Percentiles rank a stretch among this genome's conserved stretches.
These are phyloP conservation scores for Cryptosporidium xiaoi DNA, from an alignment of 169 alveolate species.

Conservation along the genomic window DNA sequence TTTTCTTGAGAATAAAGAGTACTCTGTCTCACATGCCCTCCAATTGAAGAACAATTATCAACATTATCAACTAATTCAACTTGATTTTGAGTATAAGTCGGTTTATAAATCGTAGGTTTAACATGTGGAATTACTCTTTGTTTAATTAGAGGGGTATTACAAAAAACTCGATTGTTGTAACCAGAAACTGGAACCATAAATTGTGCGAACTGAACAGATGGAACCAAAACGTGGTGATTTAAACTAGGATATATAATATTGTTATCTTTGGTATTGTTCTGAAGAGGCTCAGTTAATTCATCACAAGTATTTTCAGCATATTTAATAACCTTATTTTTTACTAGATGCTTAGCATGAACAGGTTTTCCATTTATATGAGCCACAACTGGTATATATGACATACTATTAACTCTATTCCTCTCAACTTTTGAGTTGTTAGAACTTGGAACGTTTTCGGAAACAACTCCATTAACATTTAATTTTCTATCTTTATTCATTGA, in stretches of 20 bases:
- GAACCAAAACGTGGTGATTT: background rate
- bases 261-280: background rate
- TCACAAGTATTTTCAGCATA: slow-evolving; percentile 1
- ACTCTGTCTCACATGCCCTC: slow-evolving; percentile 9
- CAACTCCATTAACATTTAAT: background rate
- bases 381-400: slow-evolving; percentile 19
- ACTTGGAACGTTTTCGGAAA: background rate
- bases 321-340: slow-evolving; percentile 17
- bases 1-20: slow-evolving; percentile 32
- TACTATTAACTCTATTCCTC: background rate
- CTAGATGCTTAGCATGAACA: slow-evolving; percentile 55
- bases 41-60: background rate
- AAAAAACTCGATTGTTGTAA: slow-evolving; percentile 18
- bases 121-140: slow-evolving; percentile 64
- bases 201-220: slow-evolving; percentile 12
- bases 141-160: slow-evolving; percentile 51
- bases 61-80: slow-evolving; percentile 26
- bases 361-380: slow-evolving; percentile 72
- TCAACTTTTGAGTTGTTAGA: too few species aligned
- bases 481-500: background rate
- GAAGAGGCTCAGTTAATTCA: background rate
- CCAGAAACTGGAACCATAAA: slow-evolving; percentile 9
- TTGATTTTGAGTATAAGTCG: slow-evolving; percentile 21
- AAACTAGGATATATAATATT: background rate
- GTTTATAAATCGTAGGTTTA: slow-evolving; percentile 12